Percentiles rank a stretch among this genome's conserved stretches.
Conservation (phyloP, 768 basidiomycete genomes). For the Naganishia onofrii region DNA sequence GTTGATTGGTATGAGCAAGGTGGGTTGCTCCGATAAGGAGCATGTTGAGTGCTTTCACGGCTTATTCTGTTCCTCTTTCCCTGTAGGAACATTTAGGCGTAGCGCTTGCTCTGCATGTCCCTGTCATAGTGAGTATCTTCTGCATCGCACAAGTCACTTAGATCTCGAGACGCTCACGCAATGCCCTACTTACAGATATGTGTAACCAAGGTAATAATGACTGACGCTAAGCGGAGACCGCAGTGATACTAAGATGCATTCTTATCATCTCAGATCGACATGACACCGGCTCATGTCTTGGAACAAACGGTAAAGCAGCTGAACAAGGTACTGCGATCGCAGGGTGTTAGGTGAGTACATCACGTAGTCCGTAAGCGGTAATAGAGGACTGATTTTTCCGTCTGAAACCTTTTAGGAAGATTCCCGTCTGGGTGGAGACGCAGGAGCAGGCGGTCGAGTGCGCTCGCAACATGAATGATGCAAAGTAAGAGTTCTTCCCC, state of each 20-base stretch:
- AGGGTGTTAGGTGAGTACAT: slow-evolving; percentile 73
- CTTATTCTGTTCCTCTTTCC: slow-evolving; percentile 55
- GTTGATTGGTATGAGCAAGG: slow-evolving; percentile 54
- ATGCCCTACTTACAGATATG: slow-evolving; percentile 7
- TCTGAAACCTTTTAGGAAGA: slow-evolving; percentile 37
- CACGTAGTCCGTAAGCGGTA: neutral
- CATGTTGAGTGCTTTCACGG: neutral
- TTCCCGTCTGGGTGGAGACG: slow-evolving; percentile 63
- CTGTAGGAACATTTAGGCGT: slow-evolving; percentile 93
- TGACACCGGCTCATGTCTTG: slow-evolving; percentile 89
- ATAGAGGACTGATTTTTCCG: neutral
- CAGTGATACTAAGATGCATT: slow-evolving; percentile 39
- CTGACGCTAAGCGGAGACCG: neutral
- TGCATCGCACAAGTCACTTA: too few species aligned
- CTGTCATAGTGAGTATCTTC: slow-evolving; percentile 60
- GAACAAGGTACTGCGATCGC: slow-evolving; percentile 83
- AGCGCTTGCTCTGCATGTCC: slow-evolving; percentile 85
- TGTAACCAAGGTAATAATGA: slow-evolving; percentile 29
- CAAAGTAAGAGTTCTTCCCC: slow-evolving; percentile 7
- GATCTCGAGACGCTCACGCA: neutral
- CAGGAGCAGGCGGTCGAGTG: slow-evolving; percentile 70
- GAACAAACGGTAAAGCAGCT: slow-evolving; percentile 91
- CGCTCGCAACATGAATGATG: slow-evolving; percentile 39
- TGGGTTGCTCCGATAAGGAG: neutral
- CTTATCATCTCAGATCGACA: slow-evolving; percentile 65